Conservation (phyloP, 768 basidiomycete genomes). For the Pisolithus orientalis region DNA sequence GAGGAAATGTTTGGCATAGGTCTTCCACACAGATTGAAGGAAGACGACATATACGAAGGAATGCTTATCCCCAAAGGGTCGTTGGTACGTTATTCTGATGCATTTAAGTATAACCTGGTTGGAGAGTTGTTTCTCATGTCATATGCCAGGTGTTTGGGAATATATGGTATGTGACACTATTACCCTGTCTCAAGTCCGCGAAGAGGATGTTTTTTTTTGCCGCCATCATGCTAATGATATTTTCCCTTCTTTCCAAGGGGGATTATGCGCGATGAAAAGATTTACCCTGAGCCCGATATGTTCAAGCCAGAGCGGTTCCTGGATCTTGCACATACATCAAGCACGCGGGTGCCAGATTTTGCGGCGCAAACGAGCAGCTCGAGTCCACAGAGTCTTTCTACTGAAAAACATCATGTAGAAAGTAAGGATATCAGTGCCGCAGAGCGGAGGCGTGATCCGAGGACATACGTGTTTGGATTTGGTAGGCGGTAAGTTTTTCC, state of each 20-base stretch:
- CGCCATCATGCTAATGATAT: background rate
- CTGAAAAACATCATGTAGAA: background rate
- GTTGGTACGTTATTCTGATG: constrained; percentile 30
- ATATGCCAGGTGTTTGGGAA: constrained; percentile 45
- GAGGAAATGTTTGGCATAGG: constrained; percentile 27
- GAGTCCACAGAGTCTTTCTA: background rate
- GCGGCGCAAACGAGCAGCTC: constrained; percentile 1
- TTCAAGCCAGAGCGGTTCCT: constrained; percentile 55
- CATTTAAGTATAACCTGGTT: background rate
- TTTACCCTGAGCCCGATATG: constrained; percentile 43
- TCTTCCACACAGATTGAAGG: constrained; percentile 58
- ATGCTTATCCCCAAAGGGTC: constrained; percentile 60
- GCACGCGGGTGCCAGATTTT: constrained; percentile 8
- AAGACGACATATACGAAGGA: constrained; percentile 58
- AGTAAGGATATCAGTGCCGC: constrained; percentile 12
- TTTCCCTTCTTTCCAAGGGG: constrained; percentile 26
- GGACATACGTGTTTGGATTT: constrained; percentile 43
- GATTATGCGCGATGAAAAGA: constrained; percentile 41
- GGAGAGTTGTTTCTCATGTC: constrained; percentile 3
- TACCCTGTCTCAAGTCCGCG: background rate
- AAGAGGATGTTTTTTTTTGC: too few relatives aligned
- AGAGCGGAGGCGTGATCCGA: constrained; percentile 35
- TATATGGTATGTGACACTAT: constrained; percentile 40
- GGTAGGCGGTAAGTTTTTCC: constrained; percentile 31
- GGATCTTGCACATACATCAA: constrained; percentile 2